phyloP scores from a whole-genome alignment of 371 early-diverging fungal species.

The Rhizomucor miehei region DNA sequence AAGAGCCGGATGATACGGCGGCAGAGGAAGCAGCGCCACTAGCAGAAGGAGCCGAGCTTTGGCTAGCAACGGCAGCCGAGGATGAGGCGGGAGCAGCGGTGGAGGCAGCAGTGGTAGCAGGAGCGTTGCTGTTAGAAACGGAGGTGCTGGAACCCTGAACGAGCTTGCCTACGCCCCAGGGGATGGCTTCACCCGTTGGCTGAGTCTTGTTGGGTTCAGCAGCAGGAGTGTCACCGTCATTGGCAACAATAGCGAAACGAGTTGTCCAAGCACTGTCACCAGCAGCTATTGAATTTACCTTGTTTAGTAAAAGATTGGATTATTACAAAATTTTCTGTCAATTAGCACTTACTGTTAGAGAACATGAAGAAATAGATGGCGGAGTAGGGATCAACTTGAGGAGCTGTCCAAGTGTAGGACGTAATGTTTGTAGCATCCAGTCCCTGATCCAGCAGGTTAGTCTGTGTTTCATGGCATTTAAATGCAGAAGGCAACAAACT shows the following conservation, averaged over 20 bases:
- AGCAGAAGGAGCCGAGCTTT: not conserved
- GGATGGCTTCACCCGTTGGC: conserved; percentile 21
- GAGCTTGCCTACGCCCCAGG: conserved; percentile 25
- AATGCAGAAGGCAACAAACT: not conserved
- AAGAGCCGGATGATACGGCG: not conserved
- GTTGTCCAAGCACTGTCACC: conserved; percentile 30
- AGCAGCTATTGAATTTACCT: conserved; percentile 3
- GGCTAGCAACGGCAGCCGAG: not conserved
- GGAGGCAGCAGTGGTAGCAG: not conserved
- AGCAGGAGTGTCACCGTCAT: conserved; percentile 20
- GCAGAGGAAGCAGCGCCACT: conserved; percentile 7
- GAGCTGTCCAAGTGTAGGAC: conserved; percentile 24
- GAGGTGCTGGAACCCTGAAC: not conserved
- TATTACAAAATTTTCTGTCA: not conserved
- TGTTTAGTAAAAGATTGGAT: not conserved
- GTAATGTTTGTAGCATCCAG: conserved; percentile 17
- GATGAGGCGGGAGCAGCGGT: conserved; percentile 10
- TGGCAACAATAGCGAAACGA: conserved; percentile 28
- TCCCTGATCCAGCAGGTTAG: conserved; percentile 10
- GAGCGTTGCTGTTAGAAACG: not conserved
- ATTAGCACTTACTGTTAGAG: conserved; percentile 18
- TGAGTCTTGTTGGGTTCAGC: conserved; percentile 16
- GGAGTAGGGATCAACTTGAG: conserved; percentile 29
- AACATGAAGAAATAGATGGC: conserved; percentile 37
- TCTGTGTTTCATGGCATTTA: no score